phyloP scores from a whole-genome alignment of 2,329 filamentous ascomycete species.

The Didymella pinodella region DNA sequence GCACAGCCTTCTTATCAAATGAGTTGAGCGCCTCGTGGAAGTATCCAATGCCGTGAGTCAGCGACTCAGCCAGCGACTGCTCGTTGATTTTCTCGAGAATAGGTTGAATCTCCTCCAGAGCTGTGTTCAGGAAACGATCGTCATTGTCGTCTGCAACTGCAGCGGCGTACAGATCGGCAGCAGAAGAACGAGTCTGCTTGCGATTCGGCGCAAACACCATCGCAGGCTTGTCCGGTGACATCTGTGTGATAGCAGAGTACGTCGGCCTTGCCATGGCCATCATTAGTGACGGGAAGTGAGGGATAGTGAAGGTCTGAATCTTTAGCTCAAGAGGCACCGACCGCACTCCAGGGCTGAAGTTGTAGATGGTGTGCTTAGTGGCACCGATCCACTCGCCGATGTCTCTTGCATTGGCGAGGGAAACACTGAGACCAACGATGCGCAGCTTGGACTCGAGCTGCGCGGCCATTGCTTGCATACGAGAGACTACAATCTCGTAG shows the following conservation, averaged over 20 bases:
- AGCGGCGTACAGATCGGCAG: slow-evolving; percentile 85
- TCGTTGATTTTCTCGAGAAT: slow-evolving; percentile 86
- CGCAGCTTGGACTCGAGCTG: slow-evolving; percentile 86
- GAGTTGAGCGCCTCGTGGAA: slow-evolving; percentile 92
- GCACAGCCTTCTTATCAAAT: slow-evolving; percentile 92
- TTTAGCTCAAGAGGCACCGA: slow-evolving; percentile 91
- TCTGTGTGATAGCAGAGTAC: slow-evolving; percentile 85
- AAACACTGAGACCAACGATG: slow-evolving; percentile 89
- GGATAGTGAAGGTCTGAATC: slow-evolving; percentile 93
- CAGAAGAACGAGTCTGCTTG: slow-evolving; percentile 89
- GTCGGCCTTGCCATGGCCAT: slow-evolving; percentile 96
- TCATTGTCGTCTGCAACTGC: slow-evolving; percentile 90
- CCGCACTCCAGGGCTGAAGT: slow-evolving; percentile 92
- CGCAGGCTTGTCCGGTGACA: slow-evolving; percentile 87
- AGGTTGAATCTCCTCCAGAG: slow-evolving; percentile 80
- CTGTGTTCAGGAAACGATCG: slow-evolving; percentile 88
- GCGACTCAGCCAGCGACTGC: slow-evolving; percentile 82
- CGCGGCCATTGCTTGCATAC: slow-evolving; percentile 94
- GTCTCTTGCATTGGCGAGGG: slow-evolving; percentile 89
- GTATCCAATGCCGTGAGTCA: slow-evolving; percentile 94
- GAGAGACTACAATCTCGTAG: slow-evolving; percentile 96
- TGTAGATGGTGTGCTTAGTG: slow-evolving; percentile 97
- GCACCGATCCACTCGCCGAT: slow-evolving; percentile 98
- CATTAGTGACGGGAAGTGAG: slow-evolving; percentile 98
- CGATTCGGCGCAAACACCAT: slow-evolving; percentile 91